phyloP scores from a whole-genome alignment of 805 yeast species.

The Nadsonia fulvescens region DNA sequence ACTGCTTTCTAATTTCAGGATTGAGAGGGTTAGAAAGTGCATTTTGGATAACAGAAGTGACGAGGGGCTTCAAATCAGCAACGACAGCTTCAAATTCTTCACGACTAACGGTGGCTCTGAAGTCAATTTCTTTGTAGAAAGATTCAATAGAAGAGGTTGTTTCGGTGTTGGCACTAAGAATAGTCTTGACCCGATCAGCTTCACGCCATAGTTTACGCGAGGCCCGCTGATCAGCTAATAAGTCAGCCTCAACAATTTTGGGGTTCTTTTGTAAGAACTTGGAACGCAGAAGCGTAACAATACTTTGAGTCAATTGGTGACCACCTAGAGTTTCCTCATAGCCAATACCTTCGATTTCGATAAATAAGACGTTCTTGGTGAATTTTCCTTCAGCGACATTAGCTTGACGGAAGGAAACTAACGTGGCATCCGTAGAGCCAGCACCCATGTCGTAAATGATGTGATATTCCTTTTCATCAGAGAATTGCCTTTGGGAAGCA shows the following conservation, averaged over 20 bases:
- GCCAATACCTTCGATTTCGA: conserved; percentile 60
- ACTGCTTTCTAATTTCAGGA: conserved; percentile 12
- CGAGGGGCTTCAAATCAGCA: conserved; percentile 25
- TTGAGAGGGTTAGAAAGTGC: conserved; percentile 26
- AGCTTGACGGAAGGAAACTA: conserved; percentile 43
- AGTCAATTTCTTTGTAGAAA: conserved; percentile 54
- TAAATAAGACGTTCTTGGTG: conserved; percentile 15
- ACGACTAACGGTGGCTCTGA: conserved; percentile 48
- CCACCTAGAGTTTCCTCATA: conserved; percentile 61
- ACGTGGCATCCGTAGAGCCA: conserved; percentile 73
- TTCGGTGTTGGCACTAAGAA: conserved; percentile 76
- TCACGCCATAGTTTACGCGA: conserved; percentile 55
- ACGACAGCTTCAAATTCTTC: conserved; percentile 58
- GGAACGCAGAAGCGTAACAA: conserved; percentile 41
- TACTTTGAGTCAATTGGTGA: conserved; percentile 42
- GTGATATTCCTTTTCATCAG: conserved; percentile 35
- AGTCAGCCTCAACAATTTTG: conserved; percentile 19
- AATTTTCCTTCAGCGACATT: conserved; percentile 17
- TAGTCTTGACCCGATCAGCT: conserved; percentile 75
- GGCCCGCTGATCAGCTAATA: conserved; percentile 34
- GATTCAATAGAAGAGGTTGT: conserved; percentile 64
- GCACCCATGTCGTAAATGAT: conserved; percentile 84
- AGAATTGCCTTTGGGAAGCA: conserved; percentile 37
- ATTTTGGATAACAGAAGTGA: conserved; percentile 35
- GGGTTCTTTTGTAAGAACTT: conserved; percentile 31